Evolutionary conservation across 371 early-diverging fungal genomes (phyloP), one percentile per base, ranked within the genome.

Genomic region (Mortierella polycephala): DNA sequence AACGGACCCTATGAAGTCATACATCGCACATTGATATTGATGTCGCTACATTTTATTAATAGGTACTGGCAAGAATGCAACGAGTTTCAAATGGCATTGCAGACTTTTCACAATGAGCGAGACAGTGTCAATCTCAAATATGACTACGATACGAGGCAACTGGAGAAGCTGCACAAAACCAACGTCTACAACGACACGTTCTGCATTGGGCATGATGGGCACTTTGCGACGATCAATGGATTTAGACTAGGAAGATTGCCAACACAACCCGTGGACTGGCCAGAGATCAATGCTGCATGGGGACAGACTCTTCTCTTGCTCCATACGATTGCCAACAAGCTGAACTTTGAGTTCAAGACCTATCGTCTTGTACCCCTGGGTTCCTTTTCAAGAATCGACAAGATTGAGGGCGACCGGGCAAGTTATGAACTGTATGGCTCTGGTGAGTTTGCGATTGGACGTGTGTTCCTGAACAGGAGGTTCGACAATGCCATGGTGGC

Each of bases 281-380:
- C 83, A 30, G 98, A 98, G 83, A 96, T 98, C 62, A 98, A 98
- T 83, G 97, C 98, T 1, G 98, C 96, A 0, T 92, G 96, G 94
- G 98, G 98, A 5, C 97, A 97, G 68, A 90, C 95, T 0, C 64
- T 95, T 23, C 82, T 98, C 30, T 80, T 97, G 59, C 73, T 98
- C 16, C 94, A 96, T 74, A 95, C 96, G 0, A 88, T 97, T 8
- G 95, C 96, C 13, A 90, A 87, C 71, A 92, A 92, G 69, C 87
- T 96, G 30, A 88, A 89, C 18, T 95, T 95, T 67, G 88, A 89
- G 40, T 96, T 97, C 69, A 85, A 93, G 82, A 89, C 83, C 89
- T 93, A 87, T 81, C 87, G 91, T 37, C 85, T 98, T 14, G 88
- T 96, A 1, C 97, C 98, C 16, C 87, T 96, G 87, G 98, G 98